Conservation (phyloP, 164 flowering plant species). For the Paratinospora sagittata region DNA sequence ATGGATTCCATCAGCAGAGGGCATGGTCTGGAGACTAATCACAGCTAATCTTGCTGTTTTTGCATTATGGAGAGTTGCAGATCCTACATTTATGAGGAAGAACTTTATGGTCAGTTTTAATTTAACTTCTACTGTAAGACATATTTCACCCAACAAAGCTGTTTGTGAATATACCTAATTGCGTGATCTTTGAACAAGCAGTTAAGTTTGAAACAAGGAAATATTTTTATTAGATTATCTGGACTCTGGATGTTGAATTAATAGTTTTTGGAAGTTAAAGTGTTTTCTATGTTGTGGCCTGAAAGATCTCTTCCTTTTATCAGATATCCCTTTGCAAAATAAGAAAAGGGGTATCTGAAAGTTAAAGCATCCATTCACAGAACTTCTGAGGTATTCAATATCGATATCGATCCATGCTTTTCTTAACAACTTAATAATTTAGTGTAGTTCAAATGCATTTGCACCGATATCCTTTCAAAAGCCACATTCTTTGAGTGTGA, state of each 20-base stretch:
- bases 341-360: not conserved
- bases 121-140: not conserved
- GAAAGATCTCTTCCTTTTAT: not conserved
- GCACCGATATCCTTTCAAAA: not conserved
- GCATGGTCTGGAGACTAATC: conserved; percentile 54
- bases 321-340: not conserved
- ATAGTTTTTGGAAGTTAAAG: not conserved
- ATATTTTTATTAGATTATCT: not conserved
- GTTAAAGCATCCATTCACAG: not conserved
- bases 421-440: not conserved
- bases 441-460: not conserved
- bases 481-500: not conserved
- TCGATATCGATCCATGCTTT: not conserved
- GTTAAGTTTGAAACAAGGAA: not conserved
- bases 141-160: not conserved
- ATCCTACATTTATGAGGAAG: conserved; percentile 54
- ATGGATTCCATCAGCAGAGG: conserved; percentile 34
- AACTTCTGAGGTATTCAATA: not conserved
- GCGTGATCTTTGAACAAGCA: not conserved
- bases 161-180: not conserved
- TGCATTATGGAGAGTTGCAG: conserved; percentile 59
- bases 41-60: conserved; percentile 67
- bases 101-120: conserved; percentile 56
- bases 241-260: not conserved
- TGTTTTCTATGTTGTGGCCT: not conserved